phyloP scores from a whole-genome alignment of 768 basidiomycete species.

The Xerocomus brunneocitrinus region DNA sequence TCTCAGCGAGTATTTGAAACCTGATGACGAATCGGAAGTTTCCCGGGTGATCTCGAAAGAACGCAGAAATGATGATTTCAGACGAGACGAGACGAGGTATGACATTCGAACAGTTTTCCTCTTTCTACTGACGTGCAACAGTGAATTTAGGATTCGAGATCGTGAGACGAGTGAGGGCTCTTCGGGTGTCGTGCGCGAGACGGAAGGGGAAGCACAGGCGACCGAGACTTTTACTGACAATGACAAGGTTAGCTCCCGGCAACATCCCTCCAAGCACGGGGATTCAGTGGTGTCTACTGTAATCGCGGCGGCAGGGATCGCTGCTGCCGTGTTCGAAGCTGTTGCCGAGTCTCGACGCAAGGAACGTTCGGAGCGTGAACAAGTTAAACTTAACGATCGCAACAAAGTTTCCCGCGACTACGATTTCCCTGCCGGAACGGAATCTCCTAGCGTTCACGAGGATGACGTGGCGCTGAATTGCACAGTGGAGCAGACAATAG shows the following conservation, averaged over 20 bases:
- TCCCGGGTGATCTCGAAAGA: neutral
- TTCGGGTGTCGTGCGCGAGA: neutral
- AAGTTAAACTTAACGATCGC: neutral
- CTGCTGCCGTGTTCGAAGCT: constrained; percentile 11
- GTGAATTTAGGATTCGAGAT: neutral
- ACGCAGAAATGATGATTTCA: neutral
- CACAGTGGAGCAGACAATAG: neutral
- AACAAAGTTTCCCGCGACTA: neutral
- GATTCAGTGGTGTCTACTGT: constrained; percentile 9
- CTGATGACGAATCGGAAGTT: neutral
- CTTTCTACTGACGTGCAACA: neutral
- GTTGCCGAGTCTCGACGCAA: constrained; percentile 4
- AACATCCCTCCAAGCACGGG: constrained; percentile 3
- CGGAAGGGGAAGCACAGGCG: neutral
- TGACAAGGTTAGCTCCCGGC: neutral
- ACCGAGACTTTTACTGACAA: neutral
- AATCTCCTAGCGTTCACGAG: neutral
- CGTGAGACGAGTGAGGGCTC: neutral
- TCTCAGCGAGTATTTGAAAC: constrained; percentile 11
- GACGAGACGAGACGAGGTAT: constrained; percentile 5
- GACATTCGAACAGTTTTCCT: neutral
- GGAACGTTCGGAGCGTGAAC: neutral
- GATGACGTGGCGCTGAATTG: neutral
- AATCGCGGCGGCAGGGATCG: constrained; percentile 10
- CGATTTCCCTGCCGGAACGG: neutral